Evolutionary conservation across 1,284 basidiomycete genomes (phyloP).

Genomic region (Tylopilus sp.): DNA sequence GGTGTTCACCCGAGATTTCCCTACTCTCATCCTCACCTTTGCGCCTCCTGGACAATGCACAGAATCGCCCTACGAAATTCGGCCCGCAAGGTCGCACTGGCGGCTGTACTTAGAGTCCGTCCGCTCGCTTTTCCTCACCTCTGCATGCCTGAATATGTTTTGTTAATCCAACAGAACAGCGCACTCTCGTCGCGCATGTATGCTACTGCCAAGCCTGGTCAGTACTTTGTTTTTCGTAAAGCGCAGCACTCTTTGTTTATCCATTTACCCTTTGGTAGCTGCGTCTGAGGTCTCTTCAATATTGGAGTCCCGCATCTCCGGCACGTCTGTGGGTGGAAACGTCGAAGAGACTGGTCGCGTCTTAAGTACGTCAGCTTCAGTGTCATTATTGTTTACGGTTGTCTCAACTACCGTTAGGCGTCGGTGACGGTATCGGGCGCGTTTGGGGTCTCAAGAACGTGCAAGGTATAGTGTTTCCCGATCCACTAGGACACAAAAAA

Average conservation of each 20-base stretch:
- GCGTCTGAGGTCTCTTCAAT: constrained; percentile 99
- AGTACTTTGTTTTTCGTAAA: constrained; percentile 32
- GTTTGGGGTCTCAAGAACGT: constrained; percentile 93
- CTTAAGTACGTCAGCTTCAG: constrained; percentile 64
- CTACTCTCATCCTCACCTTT: constrained; percentile 42
- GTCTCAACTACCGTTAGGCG: constrained; percentile 54
- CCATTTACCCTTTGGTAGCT: constrained; percentile 55
- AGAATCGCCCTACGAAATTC: constrained; percentile 84
- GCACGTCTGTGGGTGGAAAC: constrained; percentile 85
- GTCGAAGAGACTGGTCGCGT: constrained; percentile 99
- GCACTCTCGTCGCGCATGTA: constrained; percentile 73
- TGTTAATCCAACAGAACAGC: constrained; percentile 44
- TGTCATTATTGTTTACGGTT: not conserved
- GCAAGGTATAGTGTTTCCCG: constrained; percentile 61
- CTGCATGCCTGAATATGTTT: constrained; percentile 16
- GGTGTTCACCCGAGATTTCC: constrained; percentile 33
- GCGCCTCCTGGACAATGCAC: constrained; percentile 67
- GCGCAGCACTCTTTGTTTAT: not conserved
- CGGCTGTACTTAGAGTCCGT: constrained; percentile 60
- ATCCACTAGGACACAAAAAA: constrained; percentile 5
- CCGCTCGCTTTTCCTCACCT: constrained; percentile 14
- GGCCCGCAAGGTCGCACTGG: constrained; percentile 69
- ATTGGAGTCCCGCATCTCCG: constrained; percentile 97
- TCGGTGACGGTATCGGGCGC: constrained; percentile 99
- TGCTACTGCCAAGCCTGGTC: constrained; percentile 97